Evolutionary conservation across 352 stramenopile genomes (phyloP).

Genomic region (Pythium apleroticum): DNA sequence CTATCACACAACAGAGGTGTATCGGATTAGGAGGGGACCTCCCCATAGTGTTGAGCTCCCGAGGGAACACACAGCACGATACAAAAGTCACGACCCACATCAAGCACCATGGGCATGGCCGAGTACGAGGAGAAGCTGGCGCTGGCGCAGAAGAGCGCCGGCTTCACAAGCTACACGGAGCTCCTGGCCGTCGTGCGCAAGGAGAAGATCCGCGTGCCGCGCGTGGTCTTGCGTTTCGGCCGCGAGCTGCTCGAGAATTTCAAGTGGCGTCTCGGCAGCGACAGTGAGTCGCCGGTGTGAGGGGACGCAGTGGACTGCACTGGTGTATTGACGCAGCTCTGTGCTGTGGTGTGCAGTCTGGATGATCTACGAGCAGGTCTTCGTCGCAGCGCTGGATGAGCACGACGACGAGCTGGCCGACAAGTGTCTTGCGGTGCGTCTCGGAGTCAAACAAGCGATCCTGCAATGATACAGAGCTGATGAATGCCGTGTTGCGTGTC

Average conservation of each 20-base stretch:
- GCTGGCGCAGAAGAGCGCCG: constrained; percentile 27
- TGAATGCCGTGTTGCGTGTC: neutral
- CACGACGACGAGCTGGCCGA: constrained; percentile 32
- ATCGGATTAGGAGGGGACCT: neutral
- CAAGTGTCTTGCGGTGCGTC: constrained; percentile 27
- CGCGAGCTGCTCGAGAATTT: constrained; percentile 37
- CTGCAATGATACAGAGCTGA: neutral
- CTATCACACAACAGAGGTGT: neutral
- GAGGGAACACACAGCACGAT: constrained; percentile 1
- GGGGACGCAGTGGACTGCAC: neutral
- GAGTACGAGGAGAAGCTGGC: constrained; percentile 36
- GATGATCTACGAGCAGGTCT: constrained; percentile 42
- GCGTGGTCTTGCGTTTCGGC: constrained; percentile 33
- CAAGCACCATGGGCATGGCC: constrained; percentile 29
- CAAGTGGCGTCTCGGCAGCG: constrained; percentile 34
- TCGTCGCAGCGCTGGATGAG: constrained; percentile 41
- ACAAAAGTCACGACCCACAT: neutral
- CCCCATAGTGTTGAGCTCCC: neutral
- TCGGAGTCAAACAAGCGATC: neutral
- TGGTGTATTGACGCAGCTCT: neutral
- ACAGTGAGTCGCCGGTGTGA: constrained; percentile 16
- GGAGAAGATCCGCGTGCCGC: constrained; percentile 37
- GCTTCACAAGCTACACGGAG: constrained; percentile 32
- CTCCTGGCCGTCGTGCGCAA: constrained; percentile 38
- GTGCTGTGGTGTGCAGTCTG: constrained; percentile 24